Evolutionary conservation across 2,329 filamentous ascomycete species (phyloP).

Genomic region (Nakataea oryzae): DNA sequence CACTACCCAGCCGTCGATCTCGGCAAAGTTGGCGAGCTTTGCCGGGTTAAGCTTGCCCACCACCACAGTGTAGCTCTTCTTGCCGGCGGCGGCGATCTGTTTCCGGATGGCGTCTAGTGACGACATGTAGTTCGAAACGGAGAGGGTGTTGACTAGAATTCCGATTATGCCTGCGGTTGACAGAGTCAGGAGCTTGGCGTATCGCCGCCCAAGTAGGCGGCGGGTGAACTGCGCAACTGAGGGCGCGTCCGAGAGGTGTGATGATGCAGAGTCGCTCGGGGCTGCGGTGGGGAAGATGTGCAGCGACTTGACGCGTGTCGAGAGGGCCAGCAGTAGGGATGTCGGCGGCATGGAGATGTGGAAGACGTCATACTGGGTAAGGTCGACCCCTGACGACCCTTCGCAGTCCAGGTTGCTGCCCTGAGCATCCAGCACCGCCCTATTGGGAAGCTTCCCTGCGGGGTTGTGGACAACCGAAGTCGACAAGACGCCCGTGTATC

Average conservation of each 20-base stretch:
- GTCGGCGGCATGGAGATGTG: slow-evolving; percentile 71
- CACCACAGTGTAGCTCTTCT: slow-evolving; percentile 93
- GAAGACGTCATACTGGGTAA: slow-evolving; percentile 67
- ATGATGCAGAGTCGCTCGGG: neutral
- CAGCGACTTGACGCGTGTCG: slow-evolving; percentile 68
- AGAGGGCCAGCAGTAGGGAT: slow-evolving; percentile 76
- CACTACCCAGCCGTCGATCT: slow-evolving; percentile 93
- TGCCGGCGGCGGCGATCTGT: slow-evolving; percentile 68
- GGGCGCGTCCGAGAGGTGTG: slow-evolving; percentile 21
- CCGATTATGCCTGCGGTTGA: slow-evolving; percentile 78
- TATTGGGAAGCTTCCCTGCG: slow-evolving; percentile 72
- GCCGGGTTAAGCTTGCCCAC: slow-evolving; percentile 94
- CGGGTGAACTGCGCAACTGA: slow-evolving; percentile 35
- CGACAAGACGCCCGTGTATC: slow-evolving; percentile 61
- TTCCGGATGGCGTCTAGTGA: slow-evolving; percentile 65
- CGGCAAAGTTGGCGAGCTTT: slow-evolving; percentile 92
- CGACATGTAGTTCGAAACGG: slow-evolving; percentile 78
- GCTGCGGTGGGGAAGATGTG: slow-evolving; percentile 55
- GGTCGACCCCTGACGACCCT: slow-evolving; percentile 27
- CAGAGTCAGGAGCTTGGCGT: slow-evolving; percentile 74
- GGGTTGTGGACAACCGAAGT: slow-evolving; percentile 72
- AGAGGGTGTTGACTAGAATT: slow-evolving; percentile 91
- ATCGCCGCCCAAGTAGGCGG: slow-evolving; percentile 66
- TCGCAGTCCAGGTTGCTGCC: slow-evolving; percentile 20
- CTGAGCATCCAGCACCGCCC: slow-evolving; percentile 40